These are phyloP conservation scores for Agrostemma githago DNA, from an alignment of 148 eudicot genomes.

Conservation along the genomic window DNA sequence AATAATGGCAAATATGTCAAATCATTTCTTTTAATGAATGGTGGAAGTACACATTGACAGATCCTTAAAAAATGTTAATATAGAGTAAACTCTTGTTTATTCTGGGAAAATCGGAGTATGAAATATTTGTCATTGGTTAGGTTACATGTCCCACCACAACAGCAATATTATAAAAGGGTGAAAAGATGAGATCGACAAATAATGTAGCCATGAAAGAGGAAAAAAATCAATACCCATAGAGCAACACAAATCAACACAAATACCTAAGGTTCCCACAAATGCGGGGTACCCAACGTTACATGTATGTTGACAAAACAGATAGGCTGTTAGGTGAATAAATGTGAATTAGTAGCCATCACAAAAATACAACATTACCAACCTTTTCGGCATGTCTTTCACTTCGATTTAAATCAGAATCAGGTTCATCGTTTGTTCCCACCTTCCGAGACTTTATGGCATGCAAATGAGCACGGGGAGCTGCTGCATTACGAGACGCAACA, in stretches of 20 bases:
- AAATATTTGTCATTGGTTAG: too few relatives aligned
- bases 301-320: not conserved
- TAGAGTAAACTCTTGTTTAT: too few relatives aligned
- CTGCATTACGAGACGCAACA: conserved; percentile 71
- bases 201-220: not conserved
- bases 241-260: not conserved
- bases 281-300: too few relatives aligned
- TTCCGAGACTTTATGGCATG: conserved; percentile 65
- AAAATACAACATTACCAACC: conserved; percentile 30
- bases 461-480: conserved; percentile 88
- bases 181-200: not conserved
- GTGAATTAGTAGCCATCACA: not conserved
- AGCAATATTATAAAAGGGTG: not conserved
- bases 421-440: conserved; percentile 44
- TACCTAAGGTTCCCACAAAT: too few relatives aligned
- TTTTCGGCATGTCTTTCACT: conserved; percentile 37
- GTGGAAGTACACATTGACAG: too few relatives aligned
- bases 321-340: not conserved
- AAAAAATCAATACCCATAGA: not conserved
- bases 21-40: not conserved
- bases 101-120: too few relatives aligned
- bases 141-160: too few relatives aligned
- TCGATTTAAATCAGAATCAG: conserved; percentile 30
- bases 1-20: not conserved
- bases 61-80: too few relatives aligned